Evolutionary conservation across 495 filamentous ascomycete genomes (phyloP).

Genomic region (Penicillium canescens): DNA sequence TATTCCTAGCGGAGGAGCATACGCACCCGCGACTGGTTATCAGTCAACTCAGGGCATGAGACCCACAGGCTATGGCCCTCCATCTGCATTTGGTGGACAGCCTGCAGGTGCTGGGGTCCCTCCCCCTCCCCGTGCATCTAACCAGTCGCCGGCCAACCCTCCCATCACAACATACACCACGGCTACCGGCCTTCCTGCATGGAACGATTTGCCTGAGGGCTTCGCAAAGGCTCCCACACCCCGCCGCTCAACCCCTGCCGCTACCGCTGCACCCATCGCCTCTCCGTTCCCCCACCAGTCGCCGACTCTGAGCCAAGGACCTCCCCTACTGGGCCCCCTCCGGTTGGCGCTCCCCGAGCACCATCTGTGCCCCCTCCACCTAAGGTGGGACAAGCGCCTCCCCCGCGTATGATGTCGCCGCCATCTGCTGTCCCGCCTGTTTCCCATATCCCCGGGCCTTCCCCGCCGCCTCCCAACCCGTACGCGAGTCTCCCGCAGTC

Average conservation of each 20-base stretch:
- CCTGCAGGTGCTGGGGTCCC: conserved; percentile 44
- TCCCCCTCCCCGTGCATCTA: conserved; percentile 58
- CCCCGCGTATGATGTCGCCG: conserved; percentile 58
- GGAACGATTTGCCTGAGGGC: conserved; percentile 92
- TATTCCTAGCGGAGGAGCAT: conserved; percentile 33
- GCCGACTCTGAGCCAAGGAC: conserved; percentile 53
- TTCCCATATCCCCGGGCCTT: conserved; percentile 46
- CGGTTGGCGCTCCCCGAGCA: conserved; percentile 41
- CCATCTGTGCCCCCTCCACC: conserved; percentile 57
- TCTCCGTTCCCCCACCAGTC: conserved; percentile 70
- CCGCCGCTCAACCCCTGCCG: conserved; percentile 69
- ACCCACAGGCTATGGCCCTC: conserved; percentile 24
- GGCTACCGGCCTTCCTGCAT: conserved; percentile 68
- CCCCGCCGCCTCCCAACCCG: conserved; percentile 63
- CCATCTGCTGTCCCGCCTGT: conserved; percentile 31
- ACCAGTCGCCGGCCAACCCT: conserved; percentile 57
- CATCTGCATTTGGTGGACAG: conserved; percentile 43
- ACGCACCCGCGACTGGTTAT: conserved; percentile 42
- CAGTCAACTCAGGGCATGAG: conserved; percentile 47
- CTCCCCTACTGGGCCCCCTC: conserved; percentile 36
- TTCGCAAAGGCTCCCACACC: conserved; percentile 70
- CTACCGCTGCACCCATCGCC: conserved; percentile 54
- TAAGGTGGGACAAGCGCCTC: conserved; percentile 45
- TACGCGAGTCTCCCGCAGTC: conserved; percentile 62
- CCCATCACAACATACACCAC: conserved; percentile 63